Conservation (phyloP, 768 basidiomycete species). For the Melanogaster broomeanus region DNA sequence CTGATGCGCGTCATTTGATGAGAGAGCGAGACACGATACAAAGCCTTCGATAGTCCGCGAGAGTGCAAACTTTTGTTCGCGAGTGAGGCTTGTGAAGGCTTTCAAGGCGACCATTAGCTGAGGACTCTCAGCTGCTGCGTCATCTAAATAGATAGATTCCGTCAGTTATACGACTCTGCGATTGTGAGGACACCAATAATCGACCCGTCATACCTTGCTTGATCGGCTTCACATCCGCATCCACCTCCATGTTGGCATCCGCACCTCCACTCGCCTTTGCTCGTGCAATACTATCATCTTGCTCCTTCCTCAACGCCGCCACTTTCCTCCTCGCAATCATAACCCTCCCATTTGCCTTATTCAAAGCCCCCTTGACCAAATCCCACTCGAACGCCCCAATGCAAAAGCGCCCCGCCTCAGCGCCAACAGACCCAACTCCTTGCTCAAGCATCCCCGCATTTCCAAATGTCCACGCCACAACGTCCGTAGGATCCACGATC, state of each 20-base stretch:
- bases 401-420: conserved; percentile 35
- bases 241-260: conserved; percentile 64
- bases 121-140: conserved; percentile 58
- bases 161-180: conserved; percentile 1
- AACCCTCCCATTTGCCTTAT: conserved; percentile 91
- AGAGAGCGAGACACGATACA: conserved; percentile 57
- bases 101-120: conserved; percentile 72
- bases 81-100: conserved; percentile 70
- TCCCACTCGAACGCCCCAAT: conserved; percentile 82
- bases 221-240: conserved; percentile 69
- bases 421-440: conserved; percentile 34
- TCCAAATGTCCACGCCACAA: conserved; percentile 82
- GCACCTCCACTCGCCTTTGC: conserved; percentile 63
- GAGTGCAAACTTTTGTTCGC: conserved; percentile 75
- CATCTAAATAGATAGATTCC: conserved; percentile 33
- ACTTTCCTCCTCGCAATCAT: conserved; percentile 76
- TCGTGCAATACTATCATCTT: conserved; percentile 80
- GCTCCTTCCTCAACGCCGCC: conserved; percentile 76
- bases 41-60: conserved; percentile 78
- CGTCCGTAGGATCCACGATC: conserved; percentile 91
- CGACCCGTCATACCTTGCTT: conserved; percentile 30
- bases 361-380: conserved; percentile 74
- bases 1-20: conserved; percentile 42
- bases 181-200: too few relatives aligned
- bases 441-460: conserved; percentile 41